Evolutionary conservation across 306 rosid genomes (phyloP).

Genomic region (Prunus mira): DNA sequence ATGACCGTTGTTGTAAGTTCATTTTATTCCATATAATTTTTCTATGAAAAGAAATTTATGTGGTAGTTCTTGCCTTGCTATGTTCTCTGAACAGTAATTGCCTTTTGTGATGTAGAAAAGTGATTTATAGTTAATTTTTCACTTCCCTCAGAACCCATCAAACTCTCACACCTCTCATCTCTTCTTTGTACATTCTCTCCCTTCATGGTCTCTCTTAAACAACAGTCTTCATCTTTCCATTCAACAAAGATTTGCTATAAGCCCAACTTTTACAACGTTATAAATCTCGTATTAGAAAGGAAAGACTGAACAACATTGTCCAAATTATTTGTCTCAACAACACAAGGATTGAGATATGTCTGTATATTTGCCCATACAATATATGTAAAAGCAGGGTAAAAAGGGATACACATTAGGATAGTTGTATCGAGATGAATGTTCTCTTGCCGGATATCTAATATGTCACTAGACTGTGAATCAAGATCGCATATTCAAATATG

Average conservation of each 20-base stretch:
- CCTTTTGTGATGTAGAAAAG: neutral
- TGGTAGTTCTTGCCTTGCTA: neutral
- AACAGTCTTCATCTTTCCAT: too few relatives aligned
- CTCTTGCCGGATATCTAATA: neutral
- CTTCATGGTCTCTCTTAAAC: neutral
- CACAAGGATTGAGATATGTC: too few relatives aligned
- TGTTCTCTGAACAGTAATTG: neutral
- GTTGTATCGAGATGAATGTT: neutral
- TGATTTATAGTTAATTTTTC: neutral
- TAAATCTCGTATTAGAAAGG: neutral
- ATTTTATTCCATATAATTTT: slow-evolving; percentile 17
- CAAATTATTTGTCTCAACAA: neutral
- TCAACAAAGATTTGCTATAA: too few relatives aligned
- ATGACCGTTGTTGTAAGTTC: slow-evolving; percentile 31
- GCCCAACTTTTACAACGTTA: too few relatives aligned
- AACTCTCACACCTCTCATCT: too few relatives aligned
- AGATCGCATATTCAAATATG: neutral
- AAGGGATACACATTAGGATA: neutral
- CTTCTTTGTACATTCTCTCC: neutral
- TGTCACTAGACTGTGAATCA: neutral
- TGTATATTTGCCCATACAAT: too few relatives aligned
- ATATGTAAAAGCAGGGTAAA: neutral
- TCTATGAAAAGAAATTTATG: neutral
- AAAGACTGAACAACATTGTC: neutral
- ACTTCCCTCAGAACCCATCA: neutral